Evolutionary conservation across 208 protist species (phyloP).

Genomic region (Phytomonas sp.): DNA sequence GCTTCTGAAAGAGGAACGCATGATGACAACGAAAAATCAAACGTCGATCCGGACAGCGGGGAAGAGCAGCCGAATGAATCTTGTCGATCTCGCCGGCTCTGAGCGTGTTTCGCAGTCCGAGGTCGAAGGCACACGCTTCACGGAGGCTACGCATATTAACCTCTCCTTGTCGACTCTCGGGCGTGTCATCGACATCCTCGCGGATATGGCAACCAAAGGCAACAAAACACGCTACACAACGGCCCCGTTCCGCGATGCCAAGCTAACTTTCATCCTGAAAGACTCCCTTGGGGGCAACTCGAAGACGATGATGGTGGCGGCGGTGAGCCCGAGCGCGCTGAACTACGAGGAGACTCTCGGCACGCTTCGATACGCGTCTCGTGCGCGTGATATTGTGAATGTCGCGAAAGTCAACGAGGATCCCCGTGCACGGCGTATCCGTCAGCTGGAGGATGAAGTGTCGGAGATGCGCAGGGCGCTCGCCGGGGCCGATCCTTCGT

Average conservation of each 20-base stretch:
- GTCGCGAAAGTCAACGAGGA: conserved; percentile 52
- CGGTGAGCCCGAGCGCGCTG: conserved; percentile 68
- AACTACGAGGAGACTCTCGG: conserved; percentile 82
- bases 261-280: conserved; percentile 78
- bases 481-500: conserved; percentile 22
- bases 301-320: conserved; percentile 93
- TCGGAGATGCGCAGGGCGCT: conserved; percentile 25
- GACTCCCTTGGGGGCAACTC: conserved; percentile 74
- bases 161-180: conserved; percentile 79
- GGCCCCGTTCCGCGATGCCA: conserved; percentile 70
- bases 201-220: conserved; percentile 19
- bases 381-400: conserved; percentile 56
- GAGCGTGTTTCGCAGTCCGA: conserved; percentile 59
- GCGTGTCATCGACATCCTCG: conserved; percentile 69
- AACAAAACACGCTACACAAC: conserved; percentile 7
- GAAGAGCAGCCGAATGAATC: conserved; percentile 61
- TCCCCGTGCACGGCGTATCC: conserved; percentile 43
- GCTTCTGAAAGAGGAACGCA: conserved; percentile 28
- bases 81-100: conserved; percentile 91
- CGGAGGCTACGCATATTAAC: conserved; percentile 86
- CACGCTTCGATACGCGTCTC: conserved; percentile 80
- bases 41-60: conserved; percentile 70
- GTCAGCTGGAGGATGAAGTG: conserved; percentile 55
- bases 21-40: conserved; percentile 24
- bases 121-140: conserved; percentile 46